Evolutionary conservation across 2,329 filamentous ascomycete genomes (phyloP), one percentile per base, ranked within the genome.

Genomic region (Pseudonectria buxi): DNA sequence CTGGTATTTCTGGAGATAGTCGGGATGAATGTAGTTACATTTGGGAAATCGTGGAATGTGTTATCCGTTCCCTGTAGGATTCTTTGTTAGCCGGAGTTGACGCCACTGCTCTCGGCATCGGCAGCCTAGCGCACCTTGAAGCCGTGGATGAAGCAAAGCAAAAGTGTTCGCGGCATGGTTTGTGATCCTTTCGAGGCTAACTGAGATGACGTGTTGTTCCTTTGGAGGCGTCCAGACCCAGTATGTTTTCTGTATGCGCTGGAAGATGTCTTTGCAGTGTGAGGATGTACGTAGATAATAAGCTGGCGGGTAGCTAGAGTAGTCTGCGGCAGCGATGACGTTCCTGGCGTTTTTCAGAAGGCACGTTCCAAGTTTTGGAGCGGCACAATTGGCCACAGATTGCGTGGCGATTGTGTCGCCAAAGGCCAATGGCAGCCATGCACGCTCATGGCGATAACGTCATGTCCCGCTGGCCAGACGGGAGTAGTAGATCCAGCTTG

Each of bases 81-180:
- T 18, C 6, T 3, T 22, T 24, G 14, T 41, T 12, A 39, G 27
- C 24, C n/a, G 14, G 26, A 16, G 24, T 14, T 28, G 28, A 15
- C 14, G 14, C 7, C 28, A 10, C 3, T 6, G 18, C 15, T 33
- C 10, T 28, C 24, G 18, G 12, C 12, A 12, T 16, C 28, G 18
- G 12, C 12, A 12, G 15, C 28, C 9, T 25, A 10, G 27, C 26
- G 11, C 13, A 73, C 74, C 66, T 83, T 83, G 69, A 86, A 86
- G 30, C 83, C 83, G 57, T 87, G 83, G 32, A 87, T 76, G 54
- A 86, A 86, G 54, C 80, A 83, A 7, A 87, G 67, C 3, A 87
- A 61, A 4, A 87, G 57, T 14, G 81, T 83, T 34, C 68, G 65
- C 33, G 63, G 45, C 67, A 70, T 69, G 2, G 33, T 46, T 9